phyloP scores from a whole-genome alignment of 2,329 filamentous ascomycete species.

The Hypoxylon sp. region DNA sequence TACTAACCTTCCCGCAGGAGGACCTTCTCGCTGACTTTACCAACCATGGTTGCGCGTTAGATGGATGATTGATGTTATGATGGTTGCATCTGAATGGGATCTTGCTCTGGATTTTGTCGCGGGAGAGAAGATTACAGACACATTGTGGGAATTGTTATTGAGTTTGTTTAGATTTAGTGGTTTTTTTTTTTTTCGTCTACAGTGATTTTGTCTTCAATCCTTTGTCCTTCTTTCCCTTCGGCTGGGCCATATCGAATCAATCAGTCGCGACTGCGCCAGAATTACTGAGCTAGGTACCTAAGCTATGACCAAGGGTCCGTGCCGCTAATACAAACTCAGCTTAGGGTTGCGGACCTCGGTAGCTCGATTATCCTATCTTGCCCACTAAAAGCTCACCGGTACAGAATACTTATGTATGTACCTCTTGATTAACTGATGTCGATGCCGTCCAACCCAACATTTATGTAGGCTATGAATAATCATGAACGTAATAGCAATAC shows the following conservation, averaged over 20 bases:
- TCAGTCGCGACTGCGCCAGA: constrained; percentile 37
- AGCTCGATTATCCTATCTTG: constrained; percentile 38
- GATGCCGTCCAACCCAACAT: not conserved
- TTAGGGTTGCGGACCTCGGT: constrained; percentile 26
- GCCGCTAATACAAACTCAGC: constrained; percentile 29
- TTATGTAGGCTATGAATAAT: no score
- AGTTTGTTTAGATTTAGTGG: constrained; percentile 15
- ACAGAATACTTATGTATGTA: not conserved
- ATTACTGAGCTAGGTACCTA: constrained; percentile 14
- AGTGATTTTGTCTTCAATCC: constrained; percentile 37
- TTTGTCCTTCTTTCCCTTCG: constrained; percentile 37
- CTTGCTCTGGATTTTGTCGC: constrained; percentile 16
- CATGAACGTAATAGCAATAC: no score
- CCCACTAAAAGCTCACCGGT: no score
- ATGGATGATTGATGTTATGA: constrained; percentile 29
- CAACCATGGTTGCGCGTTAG: constrained; percentile 65
- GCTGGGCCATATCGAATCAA: constrained; percentile 35
- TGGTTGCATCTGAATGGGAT: constrained; percentile 24
- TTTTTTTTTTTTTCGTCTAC: constrained; percentile 33
- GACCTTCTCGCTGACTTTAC: constrained; percentile 76
- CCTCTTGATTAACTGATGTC: no score
- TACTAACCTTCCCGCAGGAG: constrained; percentile 72
- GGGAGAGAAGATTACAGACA: constrained; percentile 23
- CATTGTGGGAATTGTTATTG: constrained; percentile 28
- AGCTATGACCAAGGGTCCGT: constrained; percentile 15